These are phyloP conservation scores for Daldinia loculata DNA, from an alignment of 495 filamentous ascomycete species.

Conservation along the genomic window DNA sequence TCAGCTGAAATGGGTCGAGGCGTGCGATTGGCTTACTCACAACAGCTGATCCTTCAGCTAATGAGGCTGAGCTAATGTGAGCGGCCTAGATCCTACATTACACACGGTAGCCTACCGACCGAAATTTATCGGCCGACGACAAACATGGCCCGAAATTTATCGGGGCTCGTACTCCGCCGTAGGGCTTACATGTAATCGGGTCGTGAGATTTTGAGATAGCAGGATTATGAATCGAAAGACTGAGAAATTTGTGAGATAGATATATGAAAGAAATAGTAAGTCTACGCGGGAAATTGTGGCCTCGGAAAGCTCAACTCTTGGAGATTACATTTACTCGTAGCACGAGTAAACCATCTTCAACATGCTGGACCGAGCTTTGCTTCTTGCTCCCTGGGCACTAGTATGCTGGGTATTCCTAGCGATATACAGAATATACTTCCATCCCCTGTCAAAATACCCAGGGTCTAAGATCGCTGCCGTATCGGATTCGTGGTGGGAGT, in stretches of 20 bases:
- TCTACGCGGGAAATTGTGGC: not conserved
- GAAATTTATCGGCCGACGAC: conserved; percentile 1
- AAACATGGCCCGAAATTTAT: conserved; percentile 3
- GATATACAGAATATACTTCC: conserved; percentile 9
- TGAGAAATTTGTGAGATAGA: not conserved
- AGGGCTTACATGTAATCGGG: not conserved
- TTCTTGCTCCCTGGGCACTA: not conserved
- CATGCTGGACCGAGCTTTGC: not conserved
- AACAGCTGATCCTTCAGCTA: conserved; percentile 2
- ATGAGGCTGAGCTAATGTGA: not conserved
- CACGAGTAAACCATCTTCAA: conserved; percentile 1
- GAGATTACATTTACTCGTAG: not conserved
- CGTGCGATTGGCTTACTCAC: not conserved
- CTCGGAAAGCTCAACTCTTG: not conserved
- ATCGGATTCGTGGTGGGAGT: conserved; percentile 10
- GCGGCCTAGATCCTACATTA: not conserved
- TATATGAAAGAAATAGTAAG: conserved; percentile 1
- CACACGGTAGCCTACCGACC: not conserved
- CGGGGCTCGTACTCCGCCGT: not conserved
- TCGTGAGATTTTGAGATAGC: not conserved
- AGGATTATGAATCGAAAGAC: not conserved
- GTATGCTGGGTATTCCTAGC: conserved; percentile 3
- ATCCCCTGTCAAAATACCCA: conserved; percentile 4
- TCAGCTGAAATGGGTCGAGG: not conserved
- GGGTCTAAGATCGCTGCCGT: conserved; percentile 4